Conservation (phyloP, 768 basidiomycete genomes). For the Rhizopogon salebrosus region DNA sequence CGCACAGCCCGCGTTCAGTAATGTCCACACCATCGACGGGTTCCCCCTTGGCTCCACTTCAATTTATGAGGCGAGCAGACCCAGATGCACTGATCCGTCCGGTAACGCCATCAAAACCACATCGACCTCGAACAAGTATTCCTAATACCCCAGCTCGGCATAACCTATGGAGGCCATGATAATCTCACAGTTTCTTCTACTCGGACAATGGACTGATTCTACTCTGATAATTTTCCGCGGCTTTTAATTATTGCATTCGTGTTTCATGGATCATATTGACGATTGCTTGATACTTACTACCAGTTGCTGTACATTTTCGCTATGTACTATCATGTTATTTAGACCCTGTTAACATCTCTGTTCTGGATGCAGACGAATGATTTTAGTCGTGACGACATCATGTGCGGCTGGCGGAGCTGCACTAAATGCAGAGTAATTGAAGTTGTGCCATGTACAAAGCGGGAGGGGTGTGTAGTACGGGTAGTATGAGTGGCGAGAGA, state of each 20-base stretch:
- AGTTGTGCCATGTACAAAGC: too few relatives aligned
- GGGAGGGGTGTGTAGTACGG: too few relatives aligned
- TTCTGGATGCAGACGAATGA: too few relatives aligned
- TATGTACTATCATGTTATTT: conserved; percentile 23
- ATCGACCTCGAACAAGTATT: conserved; percentile 37
- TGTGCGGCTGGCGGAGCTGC: too few relatives aligned
- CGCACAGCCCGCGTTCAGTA: conserved; percentile 40
- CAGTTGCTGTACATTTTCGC: conserved; percentile 15
- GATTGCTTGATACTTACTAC: conserved; percentile 16
- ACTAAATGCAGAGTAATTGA: too few relatives aligned
- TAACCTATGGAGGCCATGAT: conserved; percentile 63
- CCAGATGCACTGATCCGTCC: conserved; percentile 54
- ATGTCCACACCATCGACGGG: conserved; percentile 56
- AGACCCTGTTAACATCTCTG: conserved; percentile 6
- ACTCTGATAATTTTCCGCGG: conserved; percentile 7
- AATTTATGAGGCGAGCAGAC: conserved; percentile 81
- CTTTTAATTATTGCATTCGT: conserved; percentile 25
- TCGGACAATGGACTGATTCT: conserved; percentile 11
- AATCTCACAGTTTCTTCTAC: conserved; percentile 9
- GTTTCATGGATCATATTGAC: conserved; percentile 23
- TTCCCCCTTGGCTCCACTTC: conserved; percentile 74
- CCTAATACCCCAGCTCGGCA: conserved; percentile 45
- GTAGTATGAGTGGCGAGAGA: too few relatives aligned
- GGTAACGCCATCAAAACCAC: conserved; percentile 62
- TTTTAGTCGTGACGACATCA: too few relatives aligned